Conservation (phyloP, 495 filamentous ascomycete species). For the Penicillium odoratum region DNA sequence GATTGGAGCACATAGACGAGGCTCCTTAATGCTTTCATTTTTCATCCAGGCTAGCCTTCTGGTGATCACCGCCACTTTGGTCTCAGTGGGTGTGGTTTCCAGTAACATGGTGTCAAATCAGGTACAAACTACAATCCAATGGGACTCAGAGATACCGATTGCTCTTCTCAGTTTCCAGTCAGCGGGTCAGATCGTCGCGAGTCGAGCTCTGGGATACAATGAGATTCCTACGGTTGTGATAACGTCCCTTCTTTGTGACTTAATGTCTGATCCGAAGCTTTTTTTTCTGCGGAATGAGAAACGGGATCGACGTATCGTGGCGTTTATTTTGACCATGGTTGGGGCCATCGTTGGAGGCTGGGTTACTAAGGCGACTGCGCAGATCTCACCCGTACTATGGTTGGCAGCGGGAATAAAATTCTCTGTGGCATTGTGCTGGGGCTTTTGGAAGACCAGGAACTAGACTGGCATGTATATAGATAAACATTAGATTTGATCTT, state of each 20-base stretch:
- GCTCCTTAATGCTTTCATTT: conserved; percentile 54
- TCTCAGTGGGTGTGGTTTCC: conserved; percentile 46
- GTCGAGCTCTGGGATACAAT: conserved; percentile 59
- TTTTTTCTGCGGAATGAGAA: conserved; percentile 60
- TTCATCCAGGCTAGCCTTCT: conserved; percentile 54
- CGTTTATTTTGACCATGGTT: conserved; percentile 54
- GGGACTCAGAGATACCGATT: conserved; percentile 46
- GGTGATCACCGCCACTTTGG: conserved; percentile 53
- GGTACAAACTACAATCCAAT: conserved; percentile 11
- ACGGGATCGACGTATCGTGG: conserved; percentile 58
- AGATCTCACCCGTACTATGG: conserved; percentile 55
- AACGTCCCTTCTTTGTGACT: conserved; percentile 65
- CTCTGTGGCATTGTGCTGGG: conserved; percentile 37
- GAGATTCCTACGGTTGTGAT: conserved; percentile 73
- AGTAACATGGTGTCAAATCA: conserved; percentile 20
- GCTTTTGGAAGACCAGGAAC: conserved; percentile 32
- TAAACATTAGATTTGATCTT: too few species aligned
- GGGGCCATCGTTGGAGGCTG: conserved; percentile 66
- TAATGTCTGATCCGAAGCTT: conserved; percentile 59
- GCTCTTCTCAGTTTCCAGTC: conserved; percentile 67
- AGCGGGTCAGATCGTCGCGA: conserved; percentile 66
- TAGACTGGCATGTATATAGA: background rate
- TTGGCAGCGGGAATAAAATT: conserved; percentile 56
- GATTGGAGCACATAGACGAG: conserved; percentile 39
- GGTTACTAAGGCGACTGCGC: conserved; percentile 52